Evolutionary conservation across 1,284 basidiomycete species (phyloP), one percentile per base, ranked within the genome.

Genomic region (Cutaneotrichosporon cavernicola): DNA sequence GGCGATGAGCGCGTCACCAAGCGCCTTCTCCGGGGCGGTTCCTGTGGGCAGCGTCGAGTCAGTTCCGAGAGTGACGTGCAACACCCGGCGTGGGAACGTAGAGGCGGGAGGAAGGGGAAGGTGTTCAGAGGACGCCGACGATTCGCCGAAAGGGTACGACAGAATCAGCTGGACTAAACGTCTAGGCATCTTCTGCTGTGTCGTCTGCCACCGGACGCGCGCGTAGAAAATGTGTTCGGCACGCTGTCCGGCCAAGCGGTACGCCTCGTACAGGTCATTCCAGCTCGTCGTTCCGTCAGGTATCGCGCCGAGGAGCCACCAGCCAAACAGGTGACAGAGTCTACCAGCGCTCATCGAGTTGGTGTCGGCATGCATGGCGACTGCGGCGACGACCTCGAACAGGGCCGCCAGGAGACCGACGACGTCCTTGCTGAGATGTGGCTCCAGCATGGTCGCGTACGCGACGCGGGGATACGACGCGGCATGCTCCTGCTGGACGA

Each of bases 181-280:
- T 22, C 67, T 71, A 5, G 77, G 75, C 36, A 77, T 63, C 46
- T 67, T 72, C 55, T 70, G 68, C 36, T 66, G 69, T 7, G 69
- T 72, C 14, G 76, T 70, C 64, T 77, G 74, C 64, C 65, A 66
- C 49, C 77, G 69, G 50, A 79, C 72, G 68, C 75, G 76, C 36
- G 75, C 74, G 60, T 71, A 73, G 53, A 76, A 72, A 4, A 79
- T 58, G 62, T 79, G 77, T 61, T 77, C 74, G 18, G 72, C 60
- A 26, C 69, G 67, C 57, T 67, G 65, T 1, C 72, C 74, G 4
- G 72, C 73, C n/a, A 61, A 59, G 56, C 67, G 62, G 75, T 76
- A 79, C 10, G 67, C 69, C 13, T 68, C 62, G 58, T 77, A 79
- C 52, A 79, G 58, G 10, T 66, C 66, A 47, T 65, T 59, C 73